Base-by-base conservation (phyloP, 2,329 filamentous ascomycete species). In the Cordyceps militaris region DNA sequence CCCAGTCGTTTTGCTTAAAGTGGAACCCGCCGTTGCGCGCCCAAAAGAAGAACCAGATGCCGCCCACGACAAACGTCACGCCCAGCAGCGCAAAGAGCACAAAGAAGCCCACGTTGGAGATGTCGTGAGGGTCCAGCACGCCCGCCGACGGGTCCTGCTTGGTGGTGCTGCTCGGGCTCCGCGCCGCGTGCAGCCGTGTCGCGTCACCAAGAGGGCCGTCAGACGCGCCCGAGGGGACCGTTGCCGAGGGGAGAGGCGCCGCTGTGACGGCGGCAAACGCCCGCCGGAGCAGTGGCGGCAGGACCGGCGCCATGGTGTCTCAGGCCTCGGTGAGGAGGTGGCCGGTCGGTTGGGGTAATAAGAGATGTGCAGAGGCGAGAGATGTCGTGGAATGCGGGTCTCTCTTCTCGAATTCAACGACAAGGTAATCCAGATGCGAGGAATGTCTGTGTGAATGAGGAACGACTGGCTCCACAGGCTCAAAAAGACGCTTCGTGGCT, bases 11-110 rank as follows among this genome's bases (percentile, higher is more conserved):
- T 62, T 95, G 77, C 48, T 82, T 81, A 79, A 91, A 97, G 62
- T 88, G 77, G 76, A 97, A 97, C 14, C 94, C 94, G 61, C 94
- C 94, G 66, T 97, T 96, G 74, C 89, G 93, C 58, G 93, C 93
- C 88, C 90, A 95, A 80, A 96, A 96, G 81, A 99, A 97, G 81
- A 99, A 97, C 92, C 94, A 99, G 68, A 97, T 91, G 24, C 80
- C 83, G 0, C 79, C 82, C 3, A 89, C 59, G 24, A 94, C 88
- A 68, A 97, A 88, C 32, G 76, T 83, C 0, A 85, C 85, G 34
- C 89, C 91, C 54, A 97, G 84, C 19, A 97, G 71, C 11, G 89
- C 93, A 69, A 97, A 96, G 1, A 97, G 77, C 0, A 87, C 86
- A 68, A 97, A 89, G 65, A 96, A 84, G 59, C 85, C 89, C 21